Conservation (phyloP, 306 rosid genomes). For the Inga leiocalycina region DNA sequence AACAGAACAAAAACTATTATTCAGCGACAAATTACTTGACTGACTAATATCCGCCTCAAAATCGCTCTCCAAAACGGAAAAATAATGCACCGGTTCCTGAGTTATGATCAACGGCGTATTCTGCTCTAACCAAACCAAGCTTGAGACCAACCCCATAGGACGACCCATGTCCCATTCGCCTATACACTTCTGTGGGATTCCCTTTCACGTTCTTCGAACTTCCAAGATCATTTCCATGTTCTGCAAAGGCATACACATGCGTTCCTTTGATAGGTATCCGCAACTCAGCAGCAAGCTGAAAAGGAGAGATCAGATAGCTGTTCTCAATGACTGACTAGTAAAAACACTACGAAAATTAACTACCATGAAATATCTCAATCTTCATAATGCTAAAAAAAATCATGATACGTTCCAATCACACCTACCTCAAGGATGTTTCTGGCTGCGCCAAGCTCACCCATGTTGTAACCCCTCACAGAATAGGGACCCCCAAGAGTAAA, state of each 20-base stretch:
- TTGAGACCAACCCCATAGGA: slow-evolving; percentile 88
- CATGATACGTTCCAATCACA: slow-evolving; percentile 8
- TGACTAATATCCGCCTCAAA: slow-evolving; percentile 50
- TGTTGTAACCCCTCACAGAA: slow-evolving; percentile 95
- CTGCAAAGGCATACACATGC: slow-evolving; percentile 84
- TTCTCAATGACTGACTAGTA: background rate
- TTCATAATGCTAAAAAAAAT: background rate
- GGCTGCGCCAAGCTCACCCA: slow-evolving; percentile 97
- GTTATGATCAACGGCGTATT: slow-evolving; percentile 92
- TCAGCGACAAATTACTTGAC: slow-evolving; percentile 28
- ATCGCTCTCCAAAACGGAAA: slow-evolving; percentile 96
- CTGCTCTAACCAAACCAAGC: slow-evolving; percentile 88
- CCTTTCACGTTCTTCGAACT: slow-evolving; percentile 90
- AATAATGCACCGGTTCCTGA: slow-evolving; percentile 90
- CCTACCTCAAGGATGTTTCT: slow-evolving; percentile 94
- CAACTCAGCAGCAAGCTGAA: slow-evolving; percentile 73
- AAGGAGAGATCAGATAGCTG: slow-evolving; percentile 20
- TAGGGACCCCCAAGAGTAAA: slow-evolving; percentile 98
- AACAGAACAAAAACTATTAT: slow-evolving; percentile 30
- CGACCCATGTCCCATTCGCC: slow-evolving; percentile 90
- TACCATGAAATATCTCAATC: background rate
- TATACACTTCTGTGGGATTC: slow-evolving; percentile 89
- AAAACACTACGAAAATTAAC: slow-evolving; percentile 8
- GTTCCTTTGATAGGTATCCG: slow-evolving; percentile 84
- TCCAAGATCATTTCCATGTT: slow-evolving; percentile 94